Base-by-base conservation (phyloP, 306 rosid genomes). In the Prosopis cineraria region DNA sequence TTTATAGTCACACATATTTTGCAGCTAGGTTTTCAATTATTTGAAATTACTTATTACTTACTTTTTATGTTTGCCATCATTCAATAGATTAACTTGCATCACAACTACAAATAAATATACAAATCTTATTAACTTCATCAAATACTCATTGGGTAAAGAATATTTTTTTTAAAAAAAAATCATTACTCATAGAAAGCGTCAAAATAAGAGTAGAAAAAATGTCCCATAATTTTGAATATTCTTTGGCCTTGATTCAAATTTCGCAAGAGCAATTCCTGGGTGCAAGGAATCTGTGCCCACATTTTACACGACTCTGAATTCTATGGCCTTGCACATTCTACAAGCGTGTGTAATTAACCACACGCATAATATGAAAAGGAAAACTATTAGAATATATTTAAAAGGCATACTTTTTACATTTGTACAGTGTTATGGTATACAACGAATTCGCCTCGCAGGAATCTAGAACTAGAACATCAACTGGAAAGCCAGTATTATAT, bases 391-490 rank as follows among this genome's bases (percentile, higher is more conserved):
- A 20, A 53, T 73, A 59, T 63, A 59, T 39, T 52, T 24, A 25
- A 77, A 34, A 56, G 72, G 22, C 70, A 68, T 17, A 48, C 59
- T 58, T 33, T 72, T 53, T 64, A 68, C 70, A 41, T 60, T 17
- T 73, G 39, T 66, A 62, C 63, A 44, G 17, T 31, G 79, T 73
- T 80, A 20, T 10, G 6, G 0, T 8, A 56, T 77, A 86, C 82
- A 78, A 70, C 0, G 76, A 24, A 37, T 77, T 31, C 73, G 64
- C 31, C 67, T 30, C 40, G 4, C 24, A 22, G 40, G 67, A 13
- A 31, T 29, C n/a, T 1, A 25, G 43, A 72, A 56, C 20, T 27
- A 27, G 52, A 67, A 56, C 55, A 56, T 56, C 52, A 37, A 73
- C 77, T 36, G 44, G 14, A 27, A 39, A 31, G 8, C 6, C 36